Evolutionary conservation across 805 yeast species (phyloP).

Genomic region (Soucietia sequanensis): DNA sequence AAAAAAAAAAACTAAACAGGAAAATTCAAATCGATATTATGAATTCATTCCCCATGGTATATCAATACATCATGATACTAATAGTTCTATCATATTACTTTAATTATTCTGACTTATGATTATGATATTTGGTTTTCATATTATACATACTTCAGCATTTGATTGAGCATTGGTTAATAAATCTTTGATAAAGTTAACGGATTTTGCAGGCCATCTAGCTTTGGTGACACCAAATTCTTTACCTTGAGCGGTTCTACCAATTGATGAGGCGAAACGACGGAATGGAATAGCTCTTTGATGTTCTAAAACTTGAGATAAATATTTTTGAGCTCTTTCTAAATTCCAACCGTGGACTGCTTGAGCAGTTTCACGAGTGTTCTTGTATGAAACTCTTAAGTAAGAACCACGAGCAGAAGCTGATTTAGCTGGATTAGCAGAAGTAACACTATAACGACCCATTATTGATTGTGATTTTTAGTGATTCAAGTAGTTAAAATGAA

Average conservation of each 20-base stretch:
- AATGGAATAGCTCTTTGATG: constrained; percentile 99
- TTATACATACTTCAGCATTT: constrained; percentile 80
- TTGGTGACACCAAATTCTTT: constrained; percentile 99
- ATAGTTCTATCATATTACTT: no score
- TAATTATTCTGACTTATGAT: no score
- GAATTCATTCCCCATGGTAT: no score
- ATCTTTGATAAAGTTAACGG: constrained; percentile 92
- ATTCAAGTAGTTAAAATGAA: no score
- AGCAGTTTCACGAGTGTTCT: constrained; percentile 99
- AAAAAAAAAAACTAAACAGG: no score
- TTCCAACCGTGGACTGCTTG: constrained; percentile 99
- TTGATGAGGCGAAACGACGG: constrained; percentile 95
- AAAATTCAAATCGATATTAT: no score
- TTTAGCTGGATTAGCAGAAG: constrained; percentile 99
- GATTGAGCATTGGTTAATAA: constrained; percentile 97
- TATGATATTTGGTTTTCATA: no score
- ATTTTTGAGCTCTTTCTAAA: constrained; percentile 90
- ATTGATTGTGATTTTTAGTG: no score
- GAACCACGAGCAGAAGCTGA: constrained; percentile 99
- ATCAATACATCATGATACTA: no score
- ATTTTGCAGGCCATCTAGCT: constrained; percentile 99
- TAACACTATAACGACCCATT: constrained; percentile 99
- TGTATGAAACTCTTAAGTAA: constrained; percentile 98
- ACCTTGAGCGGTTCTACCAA: constrained; percentile 99
- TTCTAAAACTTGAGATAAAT: constrained; percentile 94